phyloP scores from a whole-genome alignment of 2,329 filamentous ascomycete genomes.

The Phoma herbarum region DNA sequence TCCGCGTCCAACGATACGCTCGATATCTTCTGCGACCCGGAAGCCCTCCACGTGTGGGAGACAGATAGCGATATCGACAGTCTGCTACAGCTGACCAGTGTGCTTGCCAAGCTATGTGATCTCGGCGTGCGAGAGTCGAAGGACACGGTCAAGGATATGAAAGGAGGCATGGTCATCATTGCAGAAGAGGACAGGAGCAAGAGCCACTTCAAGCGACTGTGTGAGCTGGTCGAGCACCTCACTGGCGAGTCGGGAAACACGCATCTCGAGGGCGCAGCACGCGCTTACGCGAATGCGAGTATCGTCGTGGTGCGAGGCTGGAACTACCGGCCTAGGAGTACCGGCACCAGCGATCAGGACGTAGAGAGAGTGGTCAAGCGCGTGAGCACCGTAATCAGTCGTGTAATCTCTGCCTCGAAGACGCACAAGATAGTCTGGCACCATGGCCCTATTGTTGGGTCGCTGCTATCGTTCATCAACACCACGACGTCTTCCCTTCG shows the following conservation, averaged over 20 bases:
- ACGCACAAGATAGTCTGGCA: constrained; percentile 45
- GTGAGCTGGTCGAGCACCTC: constrained; percentile 40
- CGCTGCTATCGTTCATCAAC: constrained; percentile 43
- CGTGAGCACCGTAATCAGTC: constrained; percentile 37
- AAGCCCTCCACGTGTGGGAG: constrained; percentile 47
- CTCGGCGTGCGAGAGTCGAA: constrained; percentile 27
- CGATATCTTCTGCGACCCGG: constrained; percentile 32
- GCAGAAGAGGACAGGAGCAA: constrained; percentile 27
- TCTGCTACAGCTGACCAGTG: constrained; percentile 42
- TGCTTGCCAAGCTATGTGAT: constrained; percentile 42
- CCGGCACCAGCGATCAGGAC: constrained; percentile 21
- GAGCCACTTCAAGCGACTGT: constrained; percentile 38
- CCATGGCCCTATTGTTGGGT: constrained; percentile 42
- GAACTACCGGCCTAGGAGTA: constrained; percentile 20
- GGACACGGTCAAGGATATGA: constrained; percentile 20
- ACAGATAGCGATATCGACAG: constrained; percentile 43
- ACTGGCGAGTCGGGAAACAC: constrained; percentile 30
- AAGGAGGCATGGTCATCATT: constrained; percentile 44
- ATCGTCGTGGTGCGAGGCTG: constrained; percentile 45
- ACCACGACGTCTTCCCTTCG: constrained; percentile 37
- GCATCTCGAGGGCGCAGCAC: constrained; percentile 39
- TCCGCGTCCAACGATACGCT: constrained; percentile 31
- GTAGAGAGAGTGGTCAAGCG: constrained; percentile 32
- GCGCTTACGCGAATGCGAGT: constrained; percentile 35
- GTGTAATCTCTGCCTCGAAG: constrained; percentile 25